Base-by-base conservation (phyloP, 192 early-diverging fungal species). In the Coemansia erecta region DNA sequence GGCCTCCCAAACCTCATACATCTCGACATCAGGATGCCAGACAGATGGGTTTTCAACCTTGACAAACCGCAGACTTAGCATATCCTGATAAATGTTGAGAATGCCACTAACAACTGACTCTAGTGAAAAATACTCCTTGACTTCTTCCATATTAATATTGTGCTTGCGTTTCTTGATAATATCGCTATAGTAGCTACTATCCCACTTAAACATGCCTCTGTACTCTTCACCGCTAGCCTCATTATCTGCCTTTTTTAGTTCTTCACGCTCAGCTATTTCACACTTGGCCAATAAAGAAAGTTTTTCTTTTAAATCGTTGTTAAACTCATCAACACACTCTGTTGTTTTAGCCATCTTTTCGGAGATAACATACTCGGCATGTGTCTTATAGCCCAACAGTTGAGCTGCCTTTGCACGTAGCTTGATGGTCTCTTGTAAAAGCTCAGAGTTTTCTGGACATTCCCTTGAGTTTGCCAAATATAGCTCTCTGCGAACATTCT, bases 271-370 rank as follows among this genome's bases (percentile, higher is more conserved):
- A 5, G 2, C 28, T 5, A 31, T 2, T 31, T 31, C 28, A 2
- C 28, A 5, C 7, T 31, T 31, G 28, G 4, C 28, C 28, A 31
- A 31, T n/a, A n/a, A n/a, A n/a, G n/a, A n/a, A n/a, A n/a, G n/a
- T n/a, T n/a, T n/a, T n/a, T n/a, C n/a, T n/a, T n/a, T n/a, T n/a
- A n/a, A n/a, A n/a, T n/a, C n/a, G n/a, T n/a, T n/a, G n/a, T n/a
- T n/a, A n/a, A n/a, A n/a, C n/a, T n/a, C n/a, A n/a, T n/a, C n/a
- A n/a, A 86, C 89, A 1, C 47, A 68, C 41, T 83, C 70, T 4
- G 85, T 81, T 1, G 70, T 79, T 64, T 91, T 90, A 40, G 89
- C 90, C 90, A 93, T 92, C 28, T 83, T 83, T 18, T 82, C 70
- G 51, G 89, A 85, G 22, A 91, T 77, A 8, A 81, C 73, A 58